Evolutionary conservation across 306 rosid genomes (phyloP), one percentile per base, ranked within the genome.

Genomic region (Lotus japonicus): DNA sequence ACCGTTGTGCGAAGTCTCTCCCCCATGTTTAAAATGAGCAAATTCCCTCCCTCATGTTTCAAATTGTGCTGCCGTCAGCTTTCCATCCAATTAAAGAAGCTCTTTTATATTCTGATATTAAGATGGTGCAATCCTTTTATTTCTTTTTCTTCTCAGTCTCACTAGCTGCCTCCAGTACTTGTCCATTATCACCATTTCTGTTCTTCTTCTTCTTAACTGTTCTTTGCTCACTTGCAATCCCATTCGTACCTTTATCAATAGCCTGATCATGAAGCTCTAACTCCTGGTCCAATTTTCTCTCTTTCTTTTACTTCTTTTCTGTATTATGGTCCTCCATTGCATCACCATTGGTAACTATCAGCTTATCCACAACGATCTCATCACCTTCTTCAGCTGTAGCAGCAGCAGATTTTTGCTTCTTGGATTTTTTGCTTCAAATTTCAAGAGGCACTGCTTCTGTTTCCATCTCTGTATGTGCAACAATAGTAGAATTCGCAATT

Each of bases 361-460:
- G 65, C 39, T 77, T 80, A 48, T 92, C 96, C 12, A 66, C 84
- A 16, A 58, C 79, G 83, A 82, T 67, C 46, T 83, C 55, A 16
- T 79, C 86, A 5, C 62, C 85, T 5, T 76, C 83, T 6, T 82
- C 83, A 60, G 77, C 68, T 38, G 75, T 79, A 74, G 72, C 52
- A n/a, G n/a, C 62, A 90, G 88, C 13, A 85, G 85, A 64, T 87
- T 89, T 84, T 89, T 91, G 26, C 73, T 88, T 89, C 88, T 94
- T 90, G 82, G 77, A 49, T 77, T 90, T 90, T 85, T 90, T 86
- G 44, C 52, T 82, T 0, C 89, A 81, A 38, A 48, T 84, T 78
- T 83, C 86, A 11, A 28, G 58, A 6, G 82, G 72, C 33, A 66
- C 79, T 82, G 78, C 83, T 59, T 85, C 94, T 2, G 77, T 77